Evolutionary conservation across 148 eudicot genomes (phyloP).

Genomic region (Rhododendron kiyosumense): DNA sequence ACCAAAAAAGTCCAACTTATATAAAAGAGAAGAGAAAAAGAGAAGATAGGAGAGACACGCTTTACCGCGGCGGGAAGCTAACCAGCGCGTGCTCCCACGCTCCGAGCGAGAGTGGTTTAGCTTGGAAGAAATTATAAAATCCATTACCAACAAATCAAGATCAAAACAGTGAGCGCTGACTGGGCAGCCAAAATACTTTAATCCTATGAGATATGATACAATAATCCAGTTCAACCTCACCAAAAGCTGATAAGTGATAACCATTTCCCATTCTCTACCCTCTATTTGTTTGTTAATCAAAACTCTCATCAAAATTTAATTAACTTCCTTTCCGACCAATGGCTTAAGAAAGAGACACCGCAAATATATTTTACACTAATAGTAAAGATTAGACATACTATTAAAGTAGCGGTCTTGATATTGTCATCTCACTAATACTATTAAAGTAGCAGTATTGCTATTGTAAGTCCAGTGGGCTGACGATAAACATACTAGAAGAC

Average conservation of each 20-base stretch:
- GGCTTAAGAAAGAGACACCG: neutral
- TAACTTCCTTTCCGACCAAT: neutral
- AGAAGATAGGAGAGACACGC: neutral
- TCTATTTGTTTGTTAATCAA: too few relatives aligned
- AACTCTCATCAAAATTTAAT: too few relatives aligned
- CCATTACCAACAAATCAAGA: neutral
- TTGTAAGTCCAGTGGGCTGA: too few relatives aligned
- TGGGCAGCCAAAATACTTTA: conserved; percentile 1
- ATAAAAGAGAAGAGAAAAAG: too few relatives aligned
- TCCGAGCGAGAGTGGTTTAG: neutral
- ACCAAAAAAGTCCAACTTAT: neutral
- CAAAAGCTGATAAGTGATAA: neutral
- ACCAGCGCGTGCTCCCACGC: neutral
- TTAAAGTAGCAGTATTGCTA: too few relatives aligned
- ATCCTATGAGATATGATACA: too few relatives aligned
- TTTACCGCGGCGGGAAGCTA: neutral
- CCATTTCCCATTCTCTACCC: neutral
- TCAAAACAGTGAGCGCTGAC: neutral
- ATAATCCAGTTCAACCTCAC: neutral
- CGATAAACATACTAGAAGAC: too few relatives aligned
- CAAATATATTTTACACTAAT: neutral
- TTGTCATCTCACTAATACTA: too few relatives aligned
- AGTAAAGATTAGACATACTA: too few relatives aligned
- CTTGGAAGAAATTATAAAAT: neutral
- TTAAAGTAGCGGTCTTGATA: too few relatives aligned